Conservation (phyloP, 2,329 filamentous ascomycete genomes). For the Xylaria sp. region DNA sequence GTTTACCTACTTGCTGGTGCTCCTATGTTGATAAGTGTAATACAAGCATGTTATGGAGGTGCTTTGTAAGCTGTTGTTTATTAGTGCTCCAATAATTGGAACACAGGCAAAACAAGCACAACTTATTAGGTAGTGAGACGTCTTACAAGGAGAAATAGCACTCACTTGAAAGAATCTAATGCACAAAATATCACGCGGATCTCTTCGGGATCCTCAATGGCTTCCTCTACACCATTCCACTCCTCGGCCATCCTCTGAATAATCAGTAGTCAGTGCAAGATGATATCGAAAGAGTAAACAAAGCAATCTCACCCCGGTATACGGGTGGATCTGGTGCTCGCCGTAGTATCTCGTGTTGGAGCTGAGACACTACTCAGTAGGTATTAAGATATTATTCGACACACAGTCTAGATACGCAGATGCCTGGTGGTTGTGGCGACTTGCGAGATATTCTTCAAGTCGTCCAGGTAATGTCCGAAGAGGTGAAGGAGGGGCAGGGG, state of each 20-base stretch:
- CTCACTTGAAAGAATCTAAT: conserved; percentile 90
- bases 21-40: background rate
- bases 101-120: background rate
- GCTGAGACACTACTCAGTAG: background rate
- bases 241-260: conserved; percentile 42
- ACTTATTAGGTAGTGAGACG: conserved; percentile 5
- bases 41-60: background rate
- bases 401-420: background rate
- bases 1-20: background rate
- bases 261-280: background rate
- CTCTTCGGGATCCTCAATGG: conserved; percentile 81
- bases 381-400: background rate
- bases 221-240: conserved; percentile 73
- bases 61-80: background rate
- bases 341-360: background rate
- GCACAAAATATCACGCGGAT: conserved; percentile 81
- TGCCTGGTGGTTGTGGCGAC: background rate
- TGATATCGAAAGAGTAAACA: background rate
- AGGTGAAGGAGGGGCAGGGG: conserved; percentile 21
- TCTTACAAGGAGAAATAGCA: conserved; percentile 38
- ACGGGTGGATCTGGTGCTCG: background rate
- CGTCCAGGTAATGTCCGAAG: background rate
- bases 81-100: background rate
- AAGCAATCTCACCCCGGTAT: background rate
- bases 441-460: conserved; percentile 3